A percentile compares a stretch with the other conserved stretches of the same genome.
phyloP scores from a whole-genome alignment of 495 filamentous ascomycete species.

The Podospora conica region DNA sequence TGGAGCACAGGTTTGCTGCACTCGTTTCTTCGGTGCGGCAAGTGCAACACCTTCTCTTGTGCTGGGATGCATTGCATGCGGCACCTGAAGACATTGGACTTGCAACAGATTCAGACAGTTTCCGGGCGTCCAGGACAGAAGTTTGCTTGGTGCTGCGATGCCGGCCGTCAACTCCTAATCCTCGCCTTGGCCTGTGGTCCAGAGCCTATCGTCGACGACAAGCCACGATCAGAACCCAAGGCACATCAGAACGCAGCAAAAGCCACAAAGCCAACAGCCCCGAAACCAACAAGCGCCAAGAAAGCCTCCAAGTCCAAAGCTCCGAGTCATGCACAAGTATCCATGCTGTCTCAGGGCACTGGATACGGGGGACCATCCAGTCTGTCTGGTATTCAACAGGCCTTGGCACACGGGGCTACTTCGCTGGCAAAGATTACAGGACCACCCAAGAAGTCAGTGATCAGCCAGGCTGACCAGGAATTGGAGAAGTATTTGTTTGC shows the following conservation, averaged over 20 bases:
- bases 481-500: constrained; percentile 14
- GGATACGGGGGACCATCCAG: constrained; percentile 17
- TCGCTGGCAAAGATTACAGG: not conserved
- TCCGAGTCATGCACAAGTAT: not conserved
- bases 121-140: constrained; percentile 5
- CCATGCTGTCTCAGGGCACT: constrained; percentile 19
- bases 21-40: not conserved
- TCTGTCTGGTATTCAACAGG: not conserved
- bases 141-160: constrained; percentile 30
- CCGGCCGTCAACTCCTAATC: constrained; percentile 25
- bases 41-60: constrained; percentile 1
- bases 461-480: not conserved
- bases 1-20: not conserved
- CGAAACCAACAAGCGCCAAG: not conserved
- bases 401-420: not conserved
- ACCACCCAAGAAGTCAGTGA: not conserved
- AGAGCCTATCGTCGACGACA: not conserved
- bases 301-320: not conserved
- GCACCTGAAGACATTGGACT: not conserved
- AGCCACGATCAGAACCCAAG: not conserved
- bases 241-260: not conserved
- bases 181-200: constrained; percentile 31
- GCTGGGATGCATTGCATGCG: not conserved
- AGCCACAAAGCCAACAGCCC: too few species aligned
- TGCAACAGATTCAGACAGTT: not conserved